Evolutionary conservation across 2,329 filamentous ascomycete species (phyloP), one percentile per base, ranked within the genome.

Genomic region (Diaporthe longicolla): DNA sequence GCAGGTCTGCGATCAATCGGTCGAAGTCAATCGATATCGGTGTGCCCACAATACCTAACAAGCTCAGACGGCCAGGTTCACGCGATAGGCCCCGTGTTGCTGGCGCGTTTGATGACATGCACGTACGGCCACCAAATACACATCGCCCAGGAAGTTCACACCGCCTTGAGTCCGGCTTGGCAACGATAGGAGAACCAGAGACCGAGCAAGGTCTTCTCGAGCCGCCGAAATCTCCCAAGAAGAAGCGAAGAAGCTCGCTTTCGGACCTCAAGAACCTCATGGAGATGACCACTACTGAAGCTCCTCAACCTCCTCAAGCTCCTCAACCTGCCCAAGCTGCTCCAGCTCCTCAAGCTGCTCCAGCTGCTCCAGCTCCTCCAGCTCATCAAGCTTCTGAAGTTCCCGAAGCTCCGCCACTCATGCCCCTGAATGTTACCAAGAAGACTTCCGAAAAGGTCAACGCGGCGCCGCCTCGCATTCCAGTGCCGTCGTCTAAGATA

Each of bases 191-290:
- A 21, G 89, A 91, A 78, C 89, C 89, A 1, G 85, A 86, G 0
- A 83, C 82, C 21, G 87, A 88, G 17, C 40, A 43, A 43, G 40
- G 15, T 71, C 80, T 82, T 7, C 76, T 78, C 11, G 77, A 81
- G 5, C 76, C 78, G 43, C 75, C 80, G 1, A 88, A 85, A 77
- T 81, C 81, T 19, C 84, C 86, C 58, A 92, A 89, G 81, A 95
- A 92, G 85, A 98, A 97, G 85, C 90, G 96, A 72, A 92, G 96
- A 81, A 98, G 95, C 84, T 98, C 95, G 35, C 85, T 98, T 55
- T 98, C 95, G 6, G 96, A 98, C 82, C 87, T 98, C 63, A 93
- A 76, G 77, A 78, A 76, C 24, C 85, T 94, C 24, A 92, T 96
- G 83, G 89, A 88, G 54, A 87, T 90, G 72, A 87, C 92, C 11